Base-by-base conservation (phyloP, 1,284 basidiomycete species). In the Heliocybe sulcata region DNA sequence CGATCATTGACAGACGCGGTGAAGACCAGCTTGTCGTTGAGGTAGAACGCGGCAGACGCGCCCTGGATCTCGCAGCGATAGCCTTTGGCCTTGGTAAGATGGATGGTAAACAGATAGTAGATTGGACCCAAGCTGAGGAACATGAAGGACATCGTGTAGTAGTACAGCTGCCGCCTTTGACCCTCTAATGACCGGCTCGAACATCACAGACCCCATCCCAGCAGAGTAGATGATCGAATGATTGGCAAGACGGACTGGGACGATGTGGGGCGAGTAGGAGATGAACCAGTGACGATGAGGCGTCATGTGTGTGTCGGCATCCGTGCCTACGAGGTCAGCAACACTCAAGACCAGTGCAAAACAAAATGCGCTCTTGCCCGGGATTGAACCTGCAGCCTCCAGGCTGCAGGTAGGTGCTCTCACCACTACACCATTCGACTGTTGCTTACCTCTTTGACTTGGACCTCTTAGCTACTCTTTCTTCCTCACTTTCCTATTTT, bases 211-310 rank as follows among this genome's bases (percentile, higher is more conserved):
- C 1, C 65, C 65, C 11, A 61, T 52, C 2, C 65, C 64, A 0
- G 51, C 60, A 16, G 63, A 63, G 31, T 62, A 65, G 26, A 66
- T 61, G 35, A 60, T 45, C 0, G 22, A 38, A 29, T 60, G 42
- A 49, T 67, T 56, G 8, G 65, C 65, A 3, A 67, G 60, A 9
- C 56, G 33, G 22, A 67, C 57, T 0, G 61, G 60, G 2, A 62
- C 54, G 22, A 45, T 25, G 25, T 57, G 55, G 2, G 55, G 55
- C 1, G 11, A 31, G 54, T 62, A 63, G 20, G 47, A 49, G 8
- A 12, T 8, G 45, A 66, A 58, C 63, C 62, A 66, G 10, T 57
- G n/a, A n/a, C 63, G 63, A 50, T 64, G 61, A 0, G 60, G 60
- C 1, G 64, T 65, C 64, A 65, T 65, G 51, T 59, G 55, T 25